Base-by-base conservation (phyloP, 345 rosid species). In the Sonneratia alba region DNA sequence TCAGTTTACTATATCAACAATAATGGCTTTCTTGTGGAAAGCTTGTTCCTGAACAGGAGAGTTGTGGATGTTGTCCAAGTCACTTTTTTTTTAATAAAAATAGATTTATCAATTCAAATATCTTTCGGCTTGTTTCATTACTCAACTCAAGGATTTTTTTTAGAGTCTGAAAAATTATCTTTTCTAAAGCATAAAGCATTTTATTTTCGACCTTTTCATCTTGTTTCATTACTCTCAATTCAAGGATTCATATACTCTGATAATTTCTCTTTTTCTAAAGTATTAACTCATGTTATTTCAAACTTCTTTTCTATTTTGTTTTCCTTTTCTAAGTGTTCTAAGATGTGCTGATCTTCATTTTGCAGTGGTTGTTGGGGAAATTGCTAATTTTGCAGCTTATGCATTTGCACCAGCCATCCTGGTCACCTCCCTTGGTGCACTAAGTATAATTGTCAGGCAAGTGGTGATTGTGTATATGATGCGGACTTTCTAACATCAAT, bases 381-480 rank as follows among this genome's bases (percentile, higher is more conserved):
- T 94, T 77, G 97, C 97, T 67, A 91, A 94, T 83, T 94, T 94
- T 80, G 97, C 97, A 49, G 96, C 97, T 70, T 94, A 94, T 82
- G 98, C 98, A 36, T 94, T 94, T 87, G 95, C 98, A 0, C 98
- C 97, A 12, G 98, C 97, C 73, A 91, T 94, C 65, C 80, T 91
- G 72, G 97, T 94, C n/a, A 94, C 98, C 76, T 97, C 96, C 62
- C 95, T 94, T 19, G 98, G 98, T 66, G 97, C 98, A 71, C 86
- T 94, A 71, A 94, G 98, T 78, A 90, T 94, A 74, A 94, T 94
- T 66, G 88, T 94, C 79, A 91, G 97, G 96, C 77, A 87, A 75
- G 85, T 70, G 70, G 51, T 43, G 62, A 22, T 67, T 66, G n/a
- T 49, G 8, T 69, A 37, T 45, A 40, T 64, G 16, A 32, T 72